These are phyloP conservation scores for Torulaspora indica DNA, from an alignment of 805 yeast species.

Conservation along the genomic window DNA sequence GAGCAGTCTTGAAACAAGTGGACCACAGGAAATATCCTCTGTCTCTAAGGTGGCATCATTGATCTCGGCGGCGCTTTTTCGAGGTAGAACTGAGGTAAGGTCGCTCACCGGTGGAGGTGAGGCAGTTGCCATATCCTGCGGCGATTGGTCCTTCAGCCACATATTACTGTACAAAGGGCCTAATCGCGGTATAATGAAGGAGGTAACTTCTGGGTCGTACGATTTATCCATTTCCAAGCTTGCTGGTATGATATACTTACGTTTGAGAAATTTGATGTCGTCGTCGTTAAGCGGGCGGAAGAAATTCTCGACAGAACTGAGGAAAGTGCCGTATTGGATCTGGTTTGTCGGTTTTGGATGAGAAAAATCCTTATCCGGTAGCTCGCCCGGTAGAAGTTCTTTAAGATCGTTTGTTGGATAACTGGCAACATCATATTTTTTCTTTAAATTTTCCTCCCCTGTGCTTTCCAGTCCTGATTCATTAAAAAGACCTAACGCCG, in stretches of 20 bases:
- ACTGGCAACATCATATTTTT: slow-evolving; percentile 82
- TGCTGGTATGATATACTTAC: slow-evolving; percentile 54
- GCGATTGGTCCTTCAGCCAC: slow-evolving; percentile 81
- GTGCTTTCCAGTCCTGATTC: slow-evolving; percentile 60
- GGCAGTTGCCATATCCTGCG: slow-evolving; percentile 38
- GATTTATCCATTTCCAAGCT: slow-evolving; percentile 34
- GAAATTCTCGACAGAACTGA: slow-evolving; percentile 78
- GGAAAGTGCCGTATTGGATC: slow-evolving; percentile 85
- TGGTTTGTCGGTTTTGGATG: slow-evolving; percentile 82
- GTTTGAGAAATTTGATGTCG: slow-evolving; percentile 68
- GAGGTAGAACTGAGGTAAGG: slow-evolving; percentile 45
- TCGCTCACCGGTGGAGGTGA: slow-evolving; percentile 49
- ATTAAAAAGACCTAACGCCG: slow-evolving; percentile 58
- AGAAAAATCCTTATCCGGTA: slow-evolving; percentile 84
- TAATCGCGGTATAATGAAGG: slow-evolving; percentile 76
- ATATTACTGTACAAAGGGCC: slow-evolving; percentile 78
- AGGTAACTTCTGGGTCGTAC: slow-evolving; percentile 65
- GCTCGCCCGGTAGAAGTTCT: slow-evolving; percentile 76
- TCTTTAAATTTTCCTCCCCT: slow-evolving; percentile 70
- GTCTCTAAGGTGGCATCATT: slow-evolving; percentile 61
- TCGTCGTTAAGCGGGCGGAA: slow-evolving; percentile 75
- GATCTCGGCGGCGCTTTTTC: slow-evolving; percentile 50
- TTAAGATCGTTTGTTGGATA: slow-evolving; percentile 76
- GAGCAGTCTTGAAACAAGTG: slow-evolving; percentile 74
- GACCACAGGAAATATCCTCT: slow-evolving; percentile 83